Evolutionary conservation across 805 yeast species (phyloP), one percentile per base, ranked within the genome.

Genomic region (Vanderwaltozyma tropicalis): DNA sequence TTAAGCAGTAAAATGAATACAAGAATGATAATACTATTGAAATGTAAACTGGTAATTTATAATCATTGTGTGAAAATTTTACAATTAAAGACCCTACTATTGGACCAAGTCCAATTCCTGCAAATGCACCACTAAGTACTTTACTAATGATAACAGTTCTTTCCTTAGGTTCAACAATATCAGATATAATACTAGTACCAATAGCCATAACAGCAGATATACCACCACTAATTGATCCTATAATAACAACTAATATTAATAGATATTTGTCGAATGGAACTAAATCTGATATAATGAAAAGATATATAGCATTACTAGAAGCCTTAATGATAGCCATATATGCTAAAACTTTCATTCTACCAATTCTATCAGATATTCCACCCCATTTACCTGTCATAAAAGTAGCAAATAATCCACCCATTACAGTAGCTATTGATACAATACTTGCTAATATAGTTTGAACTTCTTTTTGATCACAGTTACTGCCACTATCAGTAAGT

Each of bases 121-220:
- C 63, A 47, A 72, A 78, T 35, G 80, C 57, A 14, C 71, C 59
- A 10, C 88, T 83, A 50, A 71, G 63, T 15, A 72, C 61, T 21
- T 73, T 60, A 9, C 87, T 84, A 46, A 82, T 61, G 15, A 70
- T 64, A 37, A 71, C 67, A 16, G 75, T 69, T 43, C 95, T 62
- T 39, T 72, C 67, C 24, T 64, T 67, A 1, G 82, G 70, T 16
- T 76, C 78, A 5, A 77, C 77, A 28, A 84, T 75, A 59, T 86
- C 95, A 5, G 85, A 66, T 16, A 82, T 68, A 51, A 83, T 85
- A 41, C 88, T 73, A 51, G 78, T 78, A 11, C 74, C 63, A 24
- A 80, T 59, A 10, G 80, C 73, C 35, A 80, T 49, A 26, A 78
- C 48, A 5, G 78, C 67, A 41, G 74, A 57, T 8, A 70, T 36